Percentiles rank a stretch among this genome's conserved stretches.
These are phyloP conservation scores for Raphidocelis subcapitata DNA, from an alignment of 139 green algal species.

Conservation along the genomic window DNA sequence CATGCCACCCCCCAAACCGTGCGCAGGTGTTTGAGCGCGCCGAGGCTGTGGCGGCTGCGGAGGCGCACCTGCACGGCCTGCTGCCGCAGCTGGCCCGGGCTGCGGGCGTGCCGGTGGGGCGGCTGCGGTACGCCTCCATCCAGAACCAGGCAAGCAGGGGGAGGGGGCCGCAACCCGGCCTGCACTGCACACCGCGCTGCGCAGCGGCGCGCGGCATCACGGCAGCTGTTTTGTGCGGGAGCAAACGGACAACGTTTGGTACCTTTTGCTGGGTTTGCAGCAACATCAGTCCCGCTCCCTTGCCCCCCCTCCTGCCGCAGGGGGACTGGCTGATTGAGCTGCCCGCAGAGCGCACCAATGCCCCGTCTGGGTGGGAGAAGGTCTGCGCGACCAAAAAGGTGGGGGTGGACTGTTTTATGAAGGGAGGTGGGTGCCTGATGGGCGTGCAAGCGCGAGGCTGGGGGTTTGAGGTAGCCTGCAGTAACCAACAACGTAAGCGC, in stretches of 20 bases:
- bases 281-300: too few species aligned
- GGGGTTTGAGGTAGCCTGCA: too few species aligned
- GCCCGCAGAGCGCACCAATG: conserved; percentile 42
- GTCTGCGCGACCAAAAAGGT: conserved; percentile 77
- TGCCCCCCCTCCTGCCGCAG: conserved; percentile 12
- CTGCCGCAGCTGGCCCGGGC: conserved; percentile 41
- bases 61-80: conserved; percentile 40
- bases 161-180: neutral
- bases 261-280: too few species aligned
- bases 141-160: conserved; percentile 50
- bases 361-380: conserved; percentile 60
- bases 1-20: too few species aligned
- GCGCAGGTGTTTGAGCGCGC: conserved; percentile 34
- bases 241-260: too few species aligned
- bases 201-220: too few species aligned
- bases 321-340: conserved; percentile 80
- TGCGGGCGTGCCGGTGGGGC: conserved; percentile 18
- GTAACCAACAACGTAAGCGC: too few species aligned
- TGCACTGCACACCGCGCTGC: too few species aligned
- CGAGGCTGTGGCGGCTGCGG: conserved; percentile 28
- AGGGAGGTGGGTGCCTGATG: too few species aligned
- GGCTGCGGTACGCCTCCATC: conserved; percentile 39
- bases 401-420: too few species aligned
- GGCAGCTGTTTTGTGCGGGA: too few species aligned
- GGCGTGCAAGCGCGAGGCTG: too few species aligned